These are phyloP conservation scores for Lippia alba DNA, from an alignment of 305 asterid species.

Conservation along the genomic window DNA sequence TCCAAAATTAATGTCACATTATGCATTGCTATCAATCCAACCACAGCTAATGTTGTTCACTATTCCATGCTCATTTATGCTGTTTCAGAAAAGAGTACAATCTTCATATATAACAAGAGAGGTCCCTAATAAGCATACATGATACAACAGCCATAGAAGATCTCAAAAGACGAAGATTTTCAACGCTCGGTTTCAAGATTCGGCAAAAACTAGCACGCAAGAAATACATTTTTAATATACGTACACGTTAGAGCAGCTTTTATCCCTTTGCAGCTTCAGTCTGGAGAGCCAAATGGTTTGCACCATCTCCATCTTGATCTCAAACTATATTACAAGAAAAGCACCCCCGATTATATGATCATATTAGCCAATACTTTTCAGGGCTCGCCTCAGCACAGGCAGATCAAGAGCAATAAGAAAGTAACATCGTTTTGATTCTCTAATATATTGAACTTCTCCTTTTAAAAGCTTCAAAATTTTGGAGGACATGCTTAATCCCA, in stretches of 20 bases:
- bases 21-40: not conserved
- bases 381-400: constrained; percentile 47
- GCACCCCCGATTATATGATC: not conserved
- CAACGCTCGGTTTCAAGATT: constrained; percentile 5
- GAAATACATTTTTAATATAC: not conserved
- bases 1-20: not conserved
- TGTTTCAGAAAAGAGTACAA: constrained; percentile 17
- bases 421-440: constrained; percentile 76
- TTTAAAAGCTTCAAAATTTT: constrained; percentile 78
- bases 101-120: constrained; percentile 18
- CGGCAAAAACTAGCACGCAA: constrained; percentile 9
- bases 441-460: constrained; percentile 85
- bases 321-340: not conserved
- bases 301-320: not conserved
- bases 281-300: not conserved
- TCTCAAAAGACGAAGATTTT: not conserved
- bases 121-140: not conserved
- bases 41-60: not conserved
- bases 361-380: constrained; percentile 39
- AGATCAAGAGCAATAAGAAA: constrained; percentile 65
- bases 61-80: constrained; percentile 2
- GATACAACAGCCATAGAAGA: not conserved
- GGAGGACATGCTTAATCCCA: constrained; percentile 77
- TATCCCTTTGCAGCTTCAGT: constrained; percentile 4
- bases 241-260: not conserved